A percentile compares a stretch with the other conserved stretches of the same genome.
Evolutionary conservation across 2,329 filamentous ascomycete genomes (phyloP).

Genomic region (Trichoderma polysporum): DNA sequence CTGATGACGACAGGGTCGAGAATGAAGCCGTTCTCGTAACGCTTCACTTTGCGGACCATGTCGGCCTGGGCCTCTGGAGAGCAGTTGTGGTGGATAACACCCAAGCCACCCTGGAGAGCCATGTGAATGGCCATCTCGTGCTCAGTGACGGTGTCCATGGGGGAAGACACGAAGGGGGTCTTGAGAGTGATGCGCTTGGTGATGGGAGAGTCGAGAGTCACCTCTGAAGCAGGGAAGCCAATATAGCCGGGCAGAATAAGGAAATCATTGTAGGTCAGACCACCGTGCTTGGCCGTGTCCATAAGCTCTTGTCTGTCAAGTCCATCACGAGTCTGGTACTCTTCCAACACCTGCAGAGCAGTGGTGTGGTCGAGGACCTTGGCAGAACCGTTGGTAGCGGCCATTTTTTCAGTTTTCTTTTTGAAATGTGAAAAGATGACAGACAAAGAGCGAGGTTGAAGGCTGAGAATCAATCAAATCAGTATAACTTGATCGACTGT

Average conservation of each 20-base stretch:
- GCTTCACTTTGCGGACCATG: slow-evolving; percentile 99
- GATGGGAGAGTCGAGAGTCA: slow-evolving; percentile 83
- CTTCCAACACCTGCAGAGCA: slow-evolving; percentile 77
- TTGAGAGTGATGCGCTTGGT: slow-evolving; percentile 96
- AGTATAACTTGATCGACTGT: slow-evolving; percentile 34
- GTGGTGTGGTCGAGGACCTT: slow-evolving; percentile 70
- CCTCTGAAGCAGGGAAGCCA: slow-evolving; percentile 90
- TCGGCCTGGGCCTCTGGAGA: slow-evolving; percentile 95
- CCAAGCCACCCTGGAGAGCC: slow-evolving; percentile 81
- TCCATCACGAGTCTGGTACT: slow-evolving; percentile 80
- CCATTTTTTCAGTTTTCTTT: slow-evolving; percentile 55
- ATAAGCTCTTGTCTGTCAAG: slow-evolving; percentile 83
- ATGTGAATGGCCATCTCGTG: slow-evolving; percentile 99
- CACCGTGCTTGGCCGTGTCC: slow-evolving; percentile 87
- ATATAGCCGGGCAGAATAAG: slow-evolving; percentile 95
- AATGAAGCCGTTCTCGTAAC: slow-evolving; percentile 99
- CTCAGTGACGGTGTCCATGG: slow-evolving; percentile 99
- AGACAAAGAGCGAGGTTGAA: slow-evolving; percentile 42
- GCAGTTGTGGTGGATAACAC: slow-evolving; percentile 99
- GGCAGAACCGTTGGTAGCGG: slow-evolving; percentile 54
- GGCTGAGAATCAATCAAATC: slow-evolving; percentile 37
- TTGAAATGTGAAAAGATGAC: slow-evolving; percentile 29
- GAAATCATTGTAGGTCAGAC: slow-evolving; percentile 99
- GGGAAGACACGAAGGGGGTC: slow-evolving; percentile 94
- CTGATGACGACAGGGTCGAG: slow-evolving; percentile 90